Base-by-base conservation (phyloP, 805 yeast genomes). In the Lipomyces spencermartinsiae region DNA sequence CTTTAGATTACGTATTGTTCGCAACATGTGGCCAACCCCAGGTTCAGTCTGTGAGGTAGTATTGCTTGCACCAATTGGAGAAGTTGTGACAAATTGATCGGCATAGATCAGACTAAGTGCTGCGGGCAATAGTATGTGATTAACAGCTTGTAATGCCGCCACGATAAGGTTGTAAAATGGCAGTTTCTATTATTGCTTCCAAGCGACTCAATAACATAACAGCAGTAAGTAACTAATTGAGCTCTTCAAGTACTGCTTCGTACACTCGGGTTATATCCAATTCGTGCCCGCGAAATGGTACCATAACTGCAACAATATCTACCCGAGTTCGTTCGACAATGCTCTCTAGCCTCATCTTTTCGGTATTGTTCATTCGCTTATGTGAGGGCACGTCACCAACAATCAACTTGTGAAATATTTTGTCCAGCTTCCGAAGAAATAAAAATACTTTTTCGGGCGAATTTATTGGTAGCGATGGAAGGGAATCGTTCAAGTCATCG, bases 401-500 rank as follows among this genome's bases (percentile, higher is more conserved):
- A 1, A 83, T 75, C 25, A 84, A 71, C 29, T 76, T 76, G 12
- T 77, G 74, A 64, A 85, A 81, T n/a, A 81, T 77, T 9, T 68
- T 69, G 65, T 85, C 87, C 19, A 85, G 71, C 4, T 79, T 79
- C 56, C 77, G 75, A 5, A 84, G 65, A 6, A 82, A 68, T 43
- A 77, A 78, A 51, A 84, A 77, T 56, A 85, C 68, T 74, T 80
- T 74, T 46, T 82, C 74, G 63, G 64, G 67, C 83, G 8, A 31
- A 34, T 19, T 12, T 14, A 63, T 58, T 14, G 68, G 68, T 9
- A 67, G 58, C n/a, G 60, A 37, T 8, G 61, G 63, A 16, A 88
- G 71, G 72, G 85, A 89, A 70, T 89, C 93, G 59, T 87, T 83
- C 35, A 89, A 74, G 69, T 89, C 93, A 61, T 90, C 92, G 60